Conservation (phyloP, 2,329 filamentous ascomycete genomes). For the Penicillium sp. region DNA sequence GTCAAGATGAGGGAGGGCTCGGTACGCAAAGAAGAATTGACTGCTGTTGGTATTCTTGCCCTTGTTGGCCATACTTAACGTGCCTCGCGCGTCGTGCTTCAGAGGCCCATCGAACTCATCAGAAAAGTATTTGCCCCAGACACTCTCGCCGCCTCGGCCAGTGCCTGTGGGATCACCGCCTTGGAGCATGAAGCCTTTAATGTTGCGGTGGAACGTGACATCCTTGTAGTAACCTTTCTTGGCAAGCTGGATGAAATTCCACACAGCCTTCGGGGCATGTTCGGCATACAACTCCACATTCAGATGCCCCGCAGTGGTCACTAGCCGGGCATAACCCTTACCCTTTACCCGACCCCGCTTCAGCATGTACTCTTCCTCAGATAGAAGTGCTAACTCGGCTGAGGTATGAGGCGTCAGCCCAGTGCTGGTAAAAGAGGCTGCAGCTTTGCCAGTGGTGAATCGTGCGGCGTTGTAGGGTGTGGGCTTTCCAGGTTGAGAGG, state of each 20-base stretch:
- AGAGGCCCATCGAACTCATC: slow-evolving; percentile 91
- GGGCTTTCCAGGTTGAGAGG: slow-evolving; percentile 33
- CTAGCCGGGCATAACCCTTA: slow-evolving; percentile 88
- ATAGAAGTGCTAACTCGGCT: slow-evolving; percentile 78
- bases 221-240: slow-evolving; percentile 87
- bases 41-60: slow-evolving; percentile 96
- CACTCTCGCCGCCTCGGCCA: slow-evolving; percentile 81
- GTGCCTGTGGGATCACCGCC: slow-evolving; percentile 93
- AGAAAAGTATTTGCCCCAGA: slow-evolving; percentile 92
- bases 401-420: slow-evolving; percentile 91
- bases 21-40: slow-evolving; percentile 94
- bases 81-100: slow-evolving; percentile 77
- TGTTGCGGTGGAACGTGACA: slow-evolving; percentile 88
- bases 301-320: slow-evolving; percentile 79
- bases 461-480: slow-evolving; percentile 78
- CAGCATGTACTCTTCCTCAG: slow-evolving; percentile 95
- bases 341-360: slow-evolving; percentile 84
- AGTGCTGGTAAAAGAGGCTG: slow-evolving; percentile 93
- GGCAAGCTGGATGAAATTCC: slow-evolving; percentile 90
- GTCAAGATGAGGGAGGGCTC: slow-evolving; percentile 80
- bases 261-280: slow-evolving; percentile 87
- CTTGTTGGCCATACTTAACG: slow-evolving; percentile 95
- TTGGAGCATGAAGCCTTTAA: slow-evolving; percentile 96
- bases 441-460: slow-evolving; percentile 87
- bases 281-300: slow-evolving; percentile 91